Evolutionary conservation across 2,329 filamentous ascomycete genomes (phyloP).

Genomic region (Nectriaceae sp.): DNA sequence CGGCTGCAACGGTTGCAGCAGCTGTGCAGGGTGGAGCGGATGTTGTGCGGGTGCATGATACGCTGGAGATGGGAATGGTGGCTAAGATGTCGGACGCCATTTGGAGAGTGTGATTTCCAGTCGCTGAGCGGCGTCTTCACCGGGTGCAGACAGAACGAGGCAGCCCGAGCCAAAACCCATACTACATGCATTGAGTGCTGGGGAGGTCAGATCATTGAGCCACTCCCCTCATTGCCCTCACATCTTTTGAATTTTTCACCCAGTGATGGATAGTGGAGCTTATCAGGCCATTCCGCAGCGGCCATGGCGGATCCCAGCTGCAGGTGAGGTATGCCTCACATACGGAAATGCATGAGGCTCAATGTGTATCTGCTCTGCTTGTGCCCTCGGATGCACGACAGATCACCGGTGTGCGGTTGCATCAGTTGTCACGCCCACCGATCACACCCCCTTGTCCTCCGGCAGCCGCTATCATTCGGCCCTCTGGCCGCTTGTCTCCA

Average conservation of each 20-base stretch:
- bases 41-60: constrained; percentile 90
- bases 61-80: constrained; percentile 81
- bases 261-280: no score
- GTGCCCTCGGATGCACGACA: constrained; percentile 12
- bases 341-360: background rate
- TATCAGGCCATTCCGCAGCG: no score
- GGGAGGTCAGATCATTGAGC: no score
- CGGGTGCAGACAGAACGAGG: background rate
- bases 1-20: constrained; percentile 83
- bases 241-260: no score
- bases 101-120: constrained; percentile 56
- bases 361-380: background rate
- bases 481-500: no score
- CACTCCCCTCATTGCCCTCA: no score
- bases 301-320: no score
- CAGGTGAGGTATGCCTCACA: no score
- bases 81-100: constrained; percentile 91
- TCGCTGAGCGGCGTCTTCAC: background rate
- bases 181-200: no score
- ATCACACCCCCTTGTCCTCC: no score
- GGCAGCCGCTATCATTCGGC: no score
- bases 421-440: background rate
- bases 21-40: constrained; percentile 87
- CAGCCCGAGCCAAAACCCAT: no score
- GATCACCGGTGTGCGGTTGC: constrained; percentile 27